phyloP scores from a whole-genome alignment of 345 rosid species.

The Arabis hirsuta region DNA sequence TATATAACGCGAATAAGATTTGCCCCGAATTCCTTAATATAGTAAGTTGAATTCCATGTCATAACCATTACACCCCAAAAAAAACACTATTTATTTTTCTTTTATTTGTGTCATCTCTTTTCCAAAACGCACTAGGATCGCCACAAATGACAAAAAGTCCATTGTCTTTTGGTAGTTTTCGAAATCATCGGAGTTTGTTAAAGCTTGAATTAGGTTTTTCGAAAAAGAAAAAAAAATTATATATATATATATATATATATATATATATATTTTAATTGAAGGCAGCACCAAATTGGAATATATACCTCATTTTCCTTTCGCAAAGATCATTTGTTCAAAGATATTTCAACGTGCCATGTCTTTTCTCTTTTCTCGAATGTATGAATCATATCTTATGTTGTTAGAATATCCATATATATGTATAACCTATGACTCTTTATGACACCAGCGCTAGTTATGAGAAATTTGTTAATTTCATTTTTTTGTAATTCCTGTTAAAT shows the following conservation, averaged over 20 bases:
- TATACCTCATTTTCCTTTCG: constrained; percentile 45
- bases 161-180: constrained; percentile 49
- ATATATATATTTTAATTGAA: constrained; percentile 30
- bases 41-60: constrained; percentile 68
- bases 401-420: background rate
- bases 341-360: constrained; percentile 42
- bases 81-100: constrained; percentile 4
- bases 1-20: constrained; percentile 23
- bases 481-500: background rate
- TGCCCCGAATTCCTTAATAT: constrained; percentile 51
- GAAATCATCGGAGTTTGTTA: constrained; percentile 54
- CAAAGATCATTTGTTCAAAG: background rate
- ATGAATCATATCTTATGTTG: constrained; percentile 2
- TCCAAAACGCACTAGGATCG: constrained; percentile 55
- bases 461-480: background rate
- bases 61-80: constrained; percentile 46
- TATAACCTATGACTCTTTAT: background rate
- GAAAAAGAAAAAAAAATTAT: background rate
- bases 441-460: background rate
- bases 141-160: constrained; percentile 50
- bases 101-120: background rate
- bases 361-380: constrained; percentile 13
- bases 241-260: no score
- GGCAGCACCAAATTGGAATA: constrained; percentile 56
- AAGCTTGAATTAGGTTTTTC: constrained; percentile 19